A percentile compares a stretch with the other conserved stretches of the same genome.
Conservation (phyloP, 768 basidiomycete species). For the Sarcodon sp. region DNA sequence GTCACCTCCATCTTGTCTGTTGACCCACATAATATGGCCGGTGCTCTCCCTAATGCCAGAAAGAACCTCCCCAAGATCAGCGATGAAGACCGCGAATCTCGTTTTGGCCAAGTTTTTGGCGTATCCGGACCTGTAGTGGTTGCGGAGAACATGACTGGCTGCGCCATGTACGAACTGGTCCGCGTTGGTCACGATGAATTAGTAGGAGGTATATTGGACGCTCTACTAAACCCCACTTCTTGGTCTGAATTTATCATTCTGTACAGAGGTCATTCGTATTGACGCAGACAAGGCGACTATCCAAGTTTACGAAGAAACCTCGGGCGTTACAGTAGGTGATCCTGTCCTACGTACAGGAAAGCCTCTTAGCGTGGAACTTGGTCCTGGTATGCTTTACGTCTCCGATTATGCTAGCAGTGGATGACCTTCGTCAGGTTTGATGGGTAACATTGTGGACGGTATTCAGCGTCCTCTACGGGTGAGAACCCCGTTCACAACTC, state of each 20-base stretch:
- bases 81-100: slow-evolving; percentile 84
- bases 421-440: slow-evolving; percentile 49
- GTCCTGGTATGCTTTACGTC: slow-evolving; percentile 56
- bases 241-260: background rate
- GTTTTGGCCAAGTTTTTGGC: slow-evolving; percentile 82
- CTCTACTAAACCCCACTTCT: background rate
- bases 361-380: slow-evolving; percentile 93
- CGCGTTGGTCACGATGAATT: slow-evolving; percentile 98
- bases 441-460: slow-evolving; percentile 99
- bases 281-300: slow-evolving; percentile 97
- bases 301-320: slow-evolving; percentile 99
- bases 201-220: slow-evolving; percentile 64
- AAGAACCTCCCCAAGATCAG: slow-evolving; percentile 76
- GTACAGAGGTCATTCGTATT: slow-evolving; percentile 94
- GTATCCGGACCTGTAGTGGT: slow-evolving; percentile 99
- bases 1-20: background rate
- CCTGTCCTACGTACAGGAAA: slow-evolving; percentile 96
- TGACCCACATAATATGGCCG: slow-evolving; percentile 54
- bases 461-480: slow-evolving; percentile 89
- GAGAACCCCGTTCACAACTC: slow-evolving; percentile 15
- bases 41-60: slow-evolving; percentile 86
- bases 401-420: background rate
- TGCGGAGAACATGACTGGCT: slow-evolving; percentile 91
- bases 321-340: slow-evolving; percentile 97
- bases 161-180: slow-evolving; percentile 96